Conservation (phyloP, 768 basidiomycete genomes). For the Lactifluus piperatus region DNA sequence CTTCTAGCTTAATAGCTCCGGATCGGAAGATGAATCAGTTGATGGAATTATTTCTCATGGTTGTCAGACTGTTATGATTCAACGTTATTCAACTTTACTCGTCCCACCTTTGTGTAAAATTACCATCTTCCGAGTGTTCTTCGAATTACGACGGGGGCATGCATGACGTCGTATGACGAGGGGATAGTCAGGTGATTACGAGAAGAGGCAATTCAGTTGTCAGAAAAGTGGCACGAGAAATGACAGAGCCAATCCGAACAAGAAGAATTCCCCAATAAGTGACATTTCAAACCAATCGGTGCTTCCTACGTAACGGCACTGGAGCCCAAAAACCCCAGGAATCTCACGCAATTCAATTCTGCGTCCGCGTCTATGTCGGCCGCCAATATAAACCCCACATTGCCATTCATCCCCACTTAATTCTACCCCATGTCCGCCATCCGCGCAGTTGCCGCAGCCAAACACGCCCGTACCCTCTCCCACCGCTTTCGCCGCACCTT, state of each 20-base stretch:
- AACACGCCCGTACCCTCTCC: constrained; percentile 27
- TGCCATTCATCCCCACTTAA: not conserved
- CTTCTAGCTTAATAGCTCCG: not conserved
- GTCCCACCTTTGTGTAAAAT: too few relatives aligned
- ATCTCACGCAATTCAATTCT: not conserved
- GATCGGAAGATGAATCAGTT: constrained; percentile 1
- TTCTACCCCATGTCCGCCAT: constrained; percentile 24
- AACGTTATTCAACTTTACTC: too few relatives aligned
- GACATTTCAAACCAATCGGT: constrained; percentile 16
- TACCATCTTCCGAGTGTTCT: not conserved
- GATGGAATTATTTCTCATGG: not conserved
- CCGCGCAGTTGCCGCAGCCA: constrained; percentile 21
- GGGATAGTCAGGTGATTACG: not conserved
- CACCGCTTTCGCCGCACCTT: constrained; percentile 38
- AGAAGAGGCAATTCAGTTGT: not conserved
- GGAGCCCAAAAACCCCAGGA: not conserved
- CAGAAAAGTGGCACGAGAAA: constrained; percentile 1
- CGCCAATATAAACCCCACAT: not conserved
- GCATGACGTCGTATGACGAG: not conserved
- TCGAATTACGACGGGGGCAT: not conserved
- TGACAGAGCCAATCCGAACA: not conserved
- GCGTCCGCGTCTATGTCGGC: not conserved
- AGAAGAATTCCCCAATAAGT: not conserved
- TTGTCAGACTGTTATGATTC: not conserved
- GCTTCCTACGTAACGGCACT: not conserved